phyloP scores from a whole-genome alignment of 257 asterid genomes.

The Gentiana straminea region DNA sequence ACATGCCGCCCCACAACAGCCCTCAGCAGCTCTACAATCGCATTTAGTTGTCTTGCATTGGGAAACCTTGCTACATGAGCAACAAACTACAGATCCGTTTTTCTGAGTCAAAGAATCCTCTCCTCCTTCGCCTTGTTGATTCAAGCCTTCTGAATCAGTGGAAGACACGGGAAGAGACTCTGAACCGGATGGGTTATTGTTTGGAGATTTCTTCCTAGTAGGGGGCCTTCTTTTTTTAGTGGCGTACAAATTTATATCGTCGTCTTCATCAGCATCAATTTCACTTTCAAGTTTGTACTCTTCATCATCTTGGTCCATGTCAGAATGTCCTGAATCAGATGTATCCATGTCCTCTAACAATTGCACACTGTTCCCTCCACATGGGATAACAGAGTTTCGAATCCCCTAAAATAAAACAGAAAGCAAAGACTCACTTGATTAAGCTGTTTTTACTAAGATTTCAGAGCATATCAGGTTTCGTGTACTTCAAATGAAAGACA shows the following conservation, averaged over 20 bases:
- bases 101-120: background rate
- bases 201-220: conserved; percentile 26
- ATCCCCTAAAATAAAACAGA: conserved; percentile 27
- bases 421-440: background rate
- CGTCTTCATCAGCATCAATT: conserved; percentile 17
- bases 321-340: conserved; percentile 39
- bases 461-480: background rate
- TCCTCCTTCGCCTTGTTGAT: conserved; percentile 1
- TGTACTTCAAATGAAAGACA: background rate
- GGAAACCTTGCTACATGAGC: conserved; percentile 63
- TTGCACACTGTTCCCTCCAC: conserved; percentile 19
- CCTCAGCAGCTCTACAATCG: conserved; percentile 64
- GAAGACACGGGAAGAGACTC: background rate
- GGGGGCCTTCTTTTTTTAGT: conserved; percentile 29
- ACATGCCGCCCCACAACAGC: conserved; percentile 44
- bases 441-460: background rate
- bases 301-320: conserved; percentile 22
- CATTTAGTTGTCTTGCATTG: conserved; percentile 69
- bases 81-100: conserved; percentile 27
- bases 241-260: conserved; percentile 1
- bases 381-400: conserved; percentile 38
- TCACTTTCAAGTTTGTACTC: conserved; percentile 16
- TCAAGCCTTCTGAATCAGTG: conserved; percentile 9
- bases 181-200: conserved; percentile 17
- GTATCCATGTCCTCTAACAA: conserved; percentile 71